Evolutionary conservation across 2,329 filamentous ascomycete genomes (phyloP).

Genomic region (Fusarium incarnatum): DNA sequence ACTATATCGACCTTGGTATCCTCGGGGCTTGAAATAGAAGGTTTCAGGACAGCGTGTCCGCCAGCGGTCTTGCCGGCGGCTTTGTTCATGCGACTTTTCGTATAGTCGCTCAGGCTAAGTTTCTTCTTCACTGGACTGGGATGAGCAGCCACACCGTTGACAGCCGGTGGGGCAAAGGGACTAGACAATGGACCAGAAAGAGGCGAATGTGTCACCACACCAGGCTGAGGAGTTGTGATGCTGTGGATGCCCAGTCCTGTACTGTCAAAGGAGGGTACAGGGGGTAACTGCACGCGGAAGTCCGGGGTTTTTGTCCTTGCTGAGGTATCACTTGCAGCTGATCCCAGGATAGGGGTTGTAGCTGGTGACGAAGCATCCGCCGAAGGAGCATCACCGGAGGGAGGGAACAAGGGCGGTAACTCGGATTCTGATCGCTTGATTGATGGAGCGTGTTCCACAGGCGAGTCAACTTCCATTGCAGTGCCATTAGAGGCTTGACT

Average conservation of each 20-base stretch:
- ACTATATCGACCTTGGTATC: conserved; percentile 54
- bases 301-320: conserved; percentile 59
- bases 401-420: conserved; percentile 41
- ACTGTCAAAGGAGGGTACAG: conserved; percentile 63
- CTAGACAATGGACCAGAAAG: conserved; percentile 57
- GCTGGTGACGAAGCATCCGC: conserved; percentile 50
- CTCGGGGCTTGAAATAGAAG: conserved; percentile 52
- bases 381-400: conserved; percentile 44
- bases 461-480: conserved; percentile 57
- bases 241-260: conserved; percentile 51
- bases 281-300: conserved; percentile 67
- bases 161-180: conserved; percentile 56
- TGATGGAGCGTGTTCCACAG: conserved; percentile 48
- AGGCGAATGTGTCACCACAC: conserved; percentile 62
- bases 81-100: conserved; percentile 68
- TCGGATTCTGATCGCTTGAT: conserved; percentile 38
- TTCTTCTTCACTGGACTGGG: conserved; percentile 76
- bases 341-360: conserved; percentile 29
- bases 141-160: conserved; percentile 59
- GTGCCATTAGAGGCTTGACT: conserved; percentile 46
- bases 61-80: conserved; percentile 55
- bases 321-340: conserved; percentile 26
- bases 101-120: conserved; percentile 74
- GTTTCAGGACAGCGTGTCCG: conserved; percentile 48
- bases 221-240: conserved; percentile 61